Evolutionary conservation across 1,284 basidiomycete species (phyloP), one percentile per base, ranked within the genome.

Genomic region (Puccinia horiana): DNA sequence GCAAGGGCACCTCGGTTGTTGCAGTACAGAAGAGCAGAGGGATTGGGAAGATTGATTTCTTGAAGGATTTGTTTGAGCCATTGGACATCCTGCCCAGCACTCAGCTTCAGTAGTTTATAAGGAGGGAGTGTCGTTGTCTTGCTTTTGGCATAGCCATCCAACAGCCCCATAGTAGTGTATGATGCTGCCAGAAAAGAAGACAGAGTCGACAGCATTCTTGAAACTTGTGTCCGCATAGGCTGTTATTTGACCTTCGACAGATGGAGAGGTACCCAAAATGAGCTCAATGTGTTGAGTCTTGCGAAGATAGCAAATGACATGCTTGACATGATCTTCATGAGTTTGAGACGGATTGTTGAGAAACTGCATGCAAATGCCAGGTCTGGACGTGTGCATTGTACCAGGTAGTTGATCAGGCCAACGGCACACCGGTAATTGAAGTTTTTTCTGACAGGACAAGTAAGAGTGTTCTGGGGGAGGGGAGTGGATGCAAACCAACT

Each of bases 331-430:
- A 6, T 72, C 26, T 49, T 72, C 5, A 18, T 72, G 26, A 18
- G 42, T 72, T n/a, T 44, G 47, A 2, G 40, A n/a, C 2, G 37
- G 69, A 18, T 37, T 20, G 20, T 44, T 42, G 42, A 72, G 69
- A 29, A 72, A 72, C 37, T 63, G 37, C 29, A 63, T n/a, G 40
- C 14, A 44, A 76, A 76, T 18, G 75, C 32, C 32, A 76, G 42
- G 37, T 76, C 58, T 18, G 58, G 54, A n/a, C 40, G 29, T 8
- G 75, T 76, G 42, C 58, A 76, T 61, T 76, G 75, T 3, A 76
- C 54, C 2, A 76, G 74, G 56, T 76, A 76, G 32, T 76, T 58
- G 2, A 76, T 2, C 11, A 42, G 56, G 16, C 29, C 75, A 1
- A 76, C 58, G 5, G 26, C 63, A 26, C 40, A 32, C 4, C 63